Evolutionary conservation across 2,329 filamentous ascomycete genomes (phyloP), one percentile per base, ranked within the genome.

Genomic region (Chaetothyriales sp.): DNA sequence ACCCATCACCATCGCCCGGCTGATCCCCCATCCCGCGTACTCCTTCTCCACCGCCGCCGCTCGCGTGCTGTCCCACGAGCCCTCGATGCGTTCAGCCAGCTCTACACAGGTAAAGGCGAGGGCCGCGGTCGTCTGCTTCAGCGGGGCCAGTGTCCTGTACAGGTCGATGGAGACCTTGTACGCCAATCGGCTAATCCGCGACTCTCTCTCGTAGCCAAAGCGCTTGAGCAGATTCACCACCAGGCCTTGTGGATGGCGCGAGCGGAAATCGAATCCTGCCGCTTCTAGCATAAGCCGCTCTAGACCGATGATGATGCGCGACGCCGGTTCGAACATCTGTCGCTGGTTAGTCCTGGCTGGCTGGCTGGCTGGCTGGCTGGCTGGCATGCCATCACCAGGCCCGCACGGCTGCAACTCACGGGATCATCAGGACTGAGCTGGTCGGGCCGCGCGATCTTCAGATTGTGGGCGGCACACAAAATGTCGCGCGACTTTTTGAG

Each of bases 401-500:
- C n/a, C n/a, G 7, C 29, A 40, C 3, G 43, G 15, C 3, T 44
- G 28, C 44, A 45, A 63, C 76, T 54, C 70, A 89, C 86, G 66
- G 84, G 83, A 67, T 95, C 89, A 67, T 97, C 90, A 2, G 86
- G 79, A 18, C 84, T 84, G 40, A 83, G 66, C 66, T 85, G 68
- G 68, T 88, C 76, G 67, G 85, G 66, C 43, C 55, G 50, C 69
- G 83, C 59, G 69, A 74, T 78, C 69, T 89, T 92, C 40, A 94
- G 72, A 64, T 95, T 95, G 69, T 90, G 88, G 20, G 87, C 84
- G 1, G 89, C 89, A 53, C 88, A 94, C 15, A 97, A 74, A 55
- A 98, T 94, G 57, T 98, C 92, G 53, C 80, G 82, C 2, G 88
- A 94, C 72, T 97, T 97, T 71, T 98, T 98, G 59, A 95, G 78